Percentiles rank a stretch among this genome's conserved stretches.
These are phyloP conservation scores for Citrus maxima DNA, from an alignment of 345 rosid genomes.

Conservation along the genomic window DNA sequence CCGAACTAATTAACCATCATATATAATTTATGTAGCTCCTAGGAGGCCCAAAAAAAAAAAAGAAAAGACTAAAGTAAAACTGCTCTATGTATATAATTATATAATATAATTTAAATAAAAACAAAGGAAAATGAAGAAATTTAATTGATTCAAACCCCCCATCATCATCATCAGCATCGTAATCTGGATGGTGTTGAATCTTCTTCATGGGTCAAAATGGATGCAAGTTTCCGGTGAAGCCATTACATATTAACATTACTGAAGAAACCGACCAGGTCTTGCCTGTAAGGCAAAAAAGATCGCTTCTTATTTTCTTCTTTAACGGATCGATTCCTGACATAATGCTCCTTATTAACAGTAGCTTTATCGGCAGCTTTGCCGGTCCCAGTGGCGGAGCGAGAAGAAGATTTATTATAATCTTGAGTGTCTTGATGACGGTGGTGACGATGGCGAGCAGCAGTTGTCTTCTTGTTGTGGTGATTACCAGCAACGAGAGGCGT, in stretches of 20 bases:
- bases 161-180: no score
- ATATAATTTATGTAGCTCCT: no score
- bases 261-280: slow-evolving; percentile 50
- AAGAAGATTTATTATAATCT: background rate
- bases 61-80: no score
- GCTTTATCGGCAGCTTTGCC: no score
- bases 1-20: no score
- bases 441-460: background rate
- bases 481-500: slow-evolving; percentile 24
- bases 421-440: background rate
- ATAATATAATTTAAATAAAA: no score
- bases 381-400: no score
- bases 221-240: slow-evolving; percentile 51
- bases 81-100: no score
- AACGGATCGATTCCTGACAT: slow-evolving; percentile 2
- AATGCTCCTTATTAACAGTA: slow-evolving; percentile 10
- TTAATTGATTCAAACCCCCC: no score
- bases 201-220: slow-evolving; percentile 36
- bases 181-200: no score
- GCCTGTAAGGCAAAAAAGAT: slow-evolving; percentile 43
- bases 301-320: slow-evolving; percentile 44
- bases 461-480: background rate
- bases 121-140: no score
- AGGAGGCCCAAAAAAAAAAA: no score
- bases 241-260: slow-evolving; percentile 32